Evolutionary conservation across 2,329 filamentous ascomycete genomes (phyloP).

Genomic region (Alternaria dauci): DNA sequence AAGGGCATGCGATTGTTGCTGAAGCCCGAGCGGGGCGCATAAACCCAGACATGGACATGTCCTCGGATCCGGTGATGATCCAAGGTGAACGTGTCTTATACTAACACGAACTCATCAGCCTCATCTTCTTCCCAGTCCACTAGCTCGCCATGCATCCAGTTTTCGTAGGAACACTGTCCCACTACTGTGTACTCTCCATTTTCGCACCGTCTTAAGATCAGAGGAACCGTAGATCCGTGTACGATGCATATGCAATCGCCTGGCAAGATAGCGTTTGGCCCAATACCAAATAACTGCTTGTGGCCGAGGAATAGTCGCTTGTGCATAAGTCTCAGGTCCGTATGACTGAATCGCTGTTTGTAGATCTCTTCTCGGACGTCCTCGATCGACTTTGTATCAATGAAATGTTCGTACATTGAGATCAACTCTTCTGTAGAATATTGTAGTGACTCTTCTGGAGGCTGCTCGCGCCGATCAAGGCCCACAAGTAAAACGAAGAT

Average conservation of each 20-base stretch:
- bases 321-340: not conserved
- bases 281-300: not conserved
- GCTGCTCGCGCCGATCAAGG: not conserved
- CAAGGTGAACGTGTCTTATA: not conserved
- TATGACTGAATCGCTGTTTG: not conserved
- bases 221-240: constrained; percentile 2
- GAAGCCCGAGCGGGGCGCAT: not conserved
- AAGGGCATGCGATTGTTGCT: not conserved
- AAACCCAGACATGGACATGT: not conserved
- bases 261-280: not conserved
- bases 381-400: not conserved
- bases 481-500: not conserved
- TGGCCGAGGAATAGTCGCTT: not conserved
- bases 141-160: constrained; percentile 11
- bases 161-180: constrained; percentile 8
- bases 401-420: constrained; percentile 1
- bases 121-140: constrained; percentile 14
- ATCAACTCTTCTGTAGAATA: not conserved
- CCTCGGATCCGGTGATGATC: not conserved
- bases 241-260: constrained; percentile 12
- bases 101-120: constrained; percentile 11
- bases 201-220: constrained; percentile 6
- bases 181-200: not conserved
- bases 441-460: not conserved
- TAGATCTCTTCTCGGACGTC: not conserved